Conservation (phyloP, 129 eudicot genomes). For the Gnaphalium uliginosum region DNA sequence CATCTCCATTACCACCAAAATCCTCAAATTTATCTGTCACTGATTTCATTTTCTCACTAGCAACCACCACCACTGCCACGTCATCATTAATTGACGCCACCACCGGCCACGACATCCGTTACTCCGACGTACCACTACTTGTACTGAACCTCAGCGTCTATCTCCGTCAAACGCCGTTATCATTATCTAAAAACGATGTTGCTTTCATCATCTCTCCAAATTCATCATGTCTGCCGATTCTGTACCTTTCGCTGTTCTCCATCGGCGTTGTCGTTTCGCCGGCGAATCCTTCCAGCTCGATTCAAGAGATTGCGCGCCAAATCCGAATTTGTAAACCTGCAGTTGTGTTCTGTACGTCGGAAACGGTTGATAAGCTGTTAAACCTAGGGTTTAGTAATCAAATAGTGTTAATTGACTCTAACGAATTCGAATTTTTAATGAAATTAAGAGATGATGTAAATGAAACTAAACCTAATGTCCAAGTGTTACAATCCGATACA, state of each 20-base stretch:
- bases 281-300: slow-evolving; percentile 50
- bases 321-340: slow-evolving; percentile 42
- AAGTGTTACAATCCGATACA: slow-evolving; percentile 42
- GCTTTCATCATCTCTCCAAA: slow-evolving; percentile 54
- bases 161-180: slow-evolving; percentile 21
- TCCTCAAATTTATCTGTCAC: slow-evolving; percentile 43
- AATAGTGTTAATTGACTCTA: slow-evolving; percentile 40
- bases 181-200: slow-evolving; percentile 34
- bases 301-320: slow-evolving; percentile 40
- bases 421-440: slow-evolving; percentile 44
- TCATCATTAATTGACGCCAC: slow-evolving; percentile 49
- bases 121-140: slow-evolving; percentile 28
- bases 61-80: neutral
- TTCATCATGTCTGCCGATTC: slow-evolving; percentile 41
- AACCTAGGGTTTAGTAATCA: slow-evolving; percentile 22
- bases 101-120: slow-evolving; percentile 38
- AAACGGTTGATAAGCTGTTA: slow-evolving; percentile 25
- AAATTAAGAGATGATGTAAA: neutral
- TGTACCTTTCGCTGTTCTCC: slow-evolving; percentile 46
- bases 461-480: neutral
- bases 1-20: slow-evolving; percentile 36
- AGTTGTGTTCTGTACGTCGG: slow-evolving; percentile 48
- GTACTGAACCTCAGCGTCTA: slow-evolving; percentile 37
- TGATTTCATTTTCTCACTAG: slow-evolving; percentile 41
- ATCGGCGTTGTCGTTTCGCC: slow-evolving; percentile 58